Percentiles rank a stretch among this genome's conserved stretches.
These are phyloP conservation scores for Glycine tomentella DNA, from an alignment of 306 rosid species.

Conservation along the genomic window DNA sequence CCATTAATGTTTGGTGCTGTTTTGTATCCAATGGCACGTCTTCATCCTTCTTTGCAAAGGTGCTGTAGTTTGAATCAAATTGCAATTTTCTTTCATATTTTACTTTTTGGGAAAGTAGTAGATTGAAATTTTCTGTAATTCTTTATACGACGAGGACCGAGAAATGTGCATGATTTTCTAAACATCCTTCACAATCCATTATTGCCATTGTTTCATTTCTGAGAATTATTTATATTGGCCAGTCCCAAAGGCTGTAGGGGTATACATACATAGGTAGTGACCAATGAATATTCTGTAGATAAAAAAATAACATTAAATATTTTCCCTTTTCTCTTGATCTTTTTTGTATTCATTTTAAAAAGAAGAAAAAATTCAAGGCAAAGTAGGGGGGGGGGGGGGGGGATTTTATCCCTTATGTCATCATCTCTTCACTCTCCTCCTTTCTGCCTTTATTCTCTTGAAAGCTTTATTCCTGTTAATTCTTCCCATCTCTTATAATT, in stretches of 20 bases:
- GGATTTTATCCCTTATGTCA: no score
- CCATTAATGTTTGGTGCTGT: constrained; percentile 89
- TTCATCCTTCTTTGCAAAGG: constrained; percentile 87
- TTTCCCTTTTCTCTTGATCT: constrained; percentile 12
- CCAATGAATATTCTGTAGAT: not conserved
- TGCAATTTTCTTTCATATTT: constrained; percentile 11
- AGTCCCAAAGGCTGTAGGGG: constrained; percentile 7
- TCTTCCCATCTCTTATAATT: no score
- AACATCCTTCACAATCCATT: constrained; percentile 3
- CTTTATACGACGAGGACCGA: not conserved
- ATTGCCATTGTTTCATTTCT: constrained; percentile 17
- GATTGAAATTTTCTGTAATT: constrained; percentile 11
- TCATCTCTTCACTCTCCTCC: no score
- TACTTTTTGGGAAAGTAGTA: constrained; percentile 17
- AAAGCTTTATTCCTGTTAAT: no score
- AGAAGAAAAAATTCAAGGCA: not conserved
- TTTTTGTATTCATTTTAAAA: constrained; percentile 1
- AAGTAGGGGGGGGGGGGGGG: not conserved
- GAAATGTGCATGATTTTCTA: constrained; percentile 25
- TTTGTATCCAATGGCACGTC: constrained; percentile 96
- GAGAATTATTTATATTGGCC: constrained; percentile 6
- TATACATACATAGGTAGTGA: not conserved
- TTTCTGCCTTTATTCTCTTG: no score
- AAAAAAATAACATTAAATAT: not conserved
- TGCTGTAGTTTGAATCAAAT: constrained; percentile 42